These are phyloP conservation scores for Solanum aculeatissimum DNA, from an alignment of 305 asterid species.

Conservation along the genomic window DNA sequence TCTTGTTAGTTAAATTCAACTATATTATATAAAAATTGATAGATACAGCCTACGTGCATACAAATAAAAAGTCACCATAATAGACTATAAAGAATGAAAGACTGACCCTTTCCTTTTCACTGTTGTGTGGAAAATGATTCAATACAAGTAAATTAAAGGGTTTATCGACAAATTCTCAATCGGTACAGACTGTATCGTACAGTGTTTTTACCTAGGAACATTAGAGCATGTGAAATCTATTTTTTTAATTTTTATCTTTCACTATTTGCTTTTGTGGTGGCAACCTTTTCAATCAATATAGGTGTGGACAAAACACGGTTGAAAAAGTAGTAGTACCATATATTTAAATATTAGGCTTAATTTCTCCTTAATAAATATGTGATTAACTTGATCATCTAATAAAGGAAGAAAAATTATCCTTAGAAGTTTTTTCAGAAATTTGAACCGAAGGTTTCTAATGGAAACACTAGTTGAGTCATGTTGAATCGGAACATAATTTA, in stretches of 20 bases:
- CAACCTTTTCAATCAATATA: neutral
- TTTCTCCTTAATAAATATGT: too few relatives aligned
- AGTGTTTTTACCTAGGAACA: neutral
- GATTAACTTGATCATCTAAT: too few relatives aligned
- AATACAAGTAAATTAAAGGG: neutral
- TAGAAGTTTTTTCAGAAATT: too few relatives aligned
- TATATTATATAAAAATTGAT: neutral
- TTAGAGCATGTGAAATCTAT: neutral
- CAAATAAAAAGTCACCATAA: neutral
- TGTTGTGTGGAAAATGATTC: neutral
- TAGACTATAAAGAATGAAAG: neutral
- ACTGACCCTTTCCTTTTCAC: neutral
- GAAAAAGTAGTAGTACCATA: neutral
- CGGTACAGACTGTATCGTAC: too few relatives aligned
- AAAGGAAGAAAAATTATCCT: too few relatives aligned
- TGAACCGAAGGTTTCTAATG: too few relatives aligned
- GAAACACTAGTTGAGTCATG: too few relatives aligned
- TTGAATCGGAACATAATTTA: too few relatives aligned
- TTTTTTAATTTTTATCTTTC: neutral
- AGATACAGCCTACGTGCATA: neutral
- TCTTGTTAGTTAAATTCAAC: neutral
- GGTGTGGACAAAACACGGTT: neutral
- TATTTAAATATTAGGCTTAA: neutral
- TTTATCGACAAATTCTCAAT: neutral
- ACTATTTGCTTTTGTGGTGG: neutral